Percentiles rank a stretch among this genome's conserved stretches.
Evolutionary conservation across 2,329 filamentous ascomycete species (phyloP).

Genomic region (Verticillium tricorpus): DNA sequence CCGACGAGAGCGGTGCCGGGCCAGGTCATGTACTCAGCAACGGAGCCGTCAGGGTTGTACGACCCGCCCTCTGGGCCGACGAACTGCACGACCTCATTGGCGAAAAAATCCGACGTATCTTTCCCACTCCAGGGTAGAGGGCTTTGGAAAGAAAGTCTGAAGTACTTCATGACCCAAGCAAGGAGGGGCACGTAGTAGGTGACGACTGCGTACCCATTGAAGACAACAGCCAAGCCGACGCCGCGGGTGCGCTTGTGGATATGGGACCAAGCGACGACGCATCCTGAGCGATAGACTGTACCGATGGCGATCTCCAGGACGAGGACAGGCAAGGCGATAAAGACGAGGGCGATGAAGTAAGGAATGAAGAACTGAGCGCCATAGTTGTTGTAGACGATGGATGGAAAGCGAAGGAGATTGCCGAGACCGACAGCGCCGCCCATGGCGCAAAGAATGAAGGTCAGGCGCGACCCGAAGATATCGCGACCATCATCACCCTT

Average conservation of each 20-base stretch:
- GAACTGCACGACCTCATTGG: constrained; percentile 2
- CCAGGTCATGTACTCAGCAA: constrained; percentile 29
- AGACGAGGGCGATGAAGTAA: constrained; percentile 44
- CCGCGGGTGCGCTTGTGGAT: constrained; percentile 45
- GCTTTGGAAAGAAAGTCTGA: constrained; percentile 45
- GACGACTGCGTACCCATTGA: constrained; percentile 46
- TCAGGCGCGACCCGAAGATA: constrained; percentile 41
- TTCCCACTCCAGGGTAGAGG: constrained; percentile 45
- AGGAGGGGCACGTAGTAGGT: constrained; percentile 52
- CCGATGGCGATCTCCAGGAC: constrained; percentile 62
- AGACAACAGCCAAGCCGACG: constrained; percentile 43
- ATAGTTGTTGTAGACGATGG: constrained; percentile 51
- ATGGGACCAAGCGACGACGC: constrained; percentile 45
- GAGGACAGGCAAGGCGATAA: constrained; percentile 48
- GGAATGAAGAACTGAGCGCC: constrained; percentile 54
- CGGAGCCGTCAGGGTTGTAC: background rate
- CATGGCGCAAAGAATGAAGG: constrained; percentile 45
- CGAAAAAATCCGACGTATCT: constrained; percentile 35
- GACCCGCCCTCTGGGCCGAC: constrained; percentile 18
- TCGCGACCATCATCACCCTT: constrained; percentile 26
- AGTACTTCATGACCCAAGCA: constrained; percentile 52
- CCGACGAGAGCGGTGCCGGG: constrained; percentile 38
- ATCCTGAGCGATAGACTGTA: constrained; percentile 50
- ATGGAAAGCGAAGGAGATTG: constrained; percentile 50
- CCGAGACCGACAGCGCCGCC: constrained; percentile 50